A percentile compares a stretch with the other conserved stretches of the same genome.
Conservation (phyloP, 1,139 yeast species). For the Diutina rugosa region DNA sequence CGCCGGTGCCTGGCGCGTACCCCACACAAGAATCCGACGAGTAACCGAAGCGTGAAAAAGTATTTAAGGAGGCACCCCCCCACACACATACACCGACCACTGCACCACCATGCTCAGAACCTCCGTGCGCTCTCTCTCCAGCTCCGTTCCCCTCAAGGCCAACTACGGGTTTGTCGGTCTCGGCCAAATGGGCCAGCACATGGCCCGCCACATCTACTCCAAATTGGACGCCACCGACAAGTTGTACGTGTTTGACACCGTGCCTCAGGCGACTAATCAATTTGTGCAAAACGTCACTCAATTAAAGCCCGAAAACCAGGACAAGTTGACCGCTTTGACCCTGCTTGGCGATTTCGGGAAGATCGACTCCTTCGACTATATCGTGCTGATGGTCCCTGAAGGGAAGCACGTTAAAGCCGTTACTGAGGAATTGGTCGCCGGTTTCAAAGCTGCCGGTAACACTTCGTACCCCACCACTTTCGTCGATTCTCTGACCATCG, state of each 20-base stretch:
- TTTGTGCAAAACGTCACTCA: constrained; percentile 16
- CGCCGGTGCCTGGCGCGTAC: not conserved
- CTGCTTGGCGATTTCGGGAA: constrained; percentile 17
- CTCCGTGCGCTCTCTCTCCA: constrained; percentile 9
- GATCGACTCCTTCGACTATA: constrained; percentile 27
- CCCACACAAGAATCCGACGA: not conserved
- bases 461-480: constrained; percentile 13
- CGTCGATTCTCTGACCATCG: constrained; percentile 46
- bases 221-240: constrained; percentile 26
- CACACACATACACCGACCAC: not conserved
- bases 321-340: constrained; percentile 12
- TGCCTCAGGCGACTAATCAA: constrained; percentile 15
- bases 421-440: constrained; percentile 23
- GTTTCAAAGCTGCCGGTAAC: constrained; percentile 11
- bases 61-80: not conserved
- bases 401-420: constrained; percentile 39
- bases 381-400: constrained; percentile 49
- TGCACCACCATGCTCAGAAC: constrained; percentile 1
- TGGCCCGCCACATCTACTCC: constrained; percentile 41
- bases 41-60: not conserved
- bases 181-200: constrained; percentile 50
- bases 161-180: constrained; percentile 43
- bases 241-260: constrained; percentile 33
- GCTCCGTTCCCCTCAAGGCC: constrained; percentile 9
- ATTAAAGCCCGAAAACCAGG: constrained; percentile 13